A percentile compares a stretch with the other conserved stretches of the same genome.
Conservation (phyloP, 768 basidiomycete genomes). For the Clavaria fumosa region DNA sequence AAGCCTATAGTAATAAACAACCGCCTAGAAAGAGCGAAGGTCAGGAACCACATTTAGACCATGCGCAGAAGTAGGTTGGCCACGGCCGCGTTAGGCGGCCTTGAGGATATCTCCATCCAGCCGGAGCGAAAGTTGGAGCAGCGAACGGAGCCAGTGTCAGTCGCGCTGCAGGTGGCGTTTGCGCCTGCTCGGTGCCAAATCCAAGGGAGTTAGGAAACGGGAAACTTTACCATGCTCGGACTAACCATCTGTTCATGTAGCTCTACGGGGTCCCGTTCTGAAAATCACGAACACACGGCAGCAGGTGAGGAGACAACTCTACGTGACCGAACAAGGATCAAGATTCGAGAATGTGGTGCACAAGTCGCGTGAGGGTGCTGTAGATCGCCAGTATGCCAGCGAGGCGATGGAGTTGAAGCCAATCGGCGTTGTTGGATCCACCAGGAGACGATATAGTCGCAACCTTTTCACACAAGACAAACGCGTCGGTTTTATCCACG, state of each 20-base stretch:
- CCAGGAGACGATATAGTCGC: slow-evolving; percentile 28
- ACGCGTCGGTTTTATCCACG: too few relatives aligned
- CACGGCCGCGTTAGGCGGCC: slow-evolving; percentile 12
- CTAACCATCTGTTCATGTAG: too few relatives aligned
- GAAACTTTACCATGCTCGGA: too few relatives aligned
- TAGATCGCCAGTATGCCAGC: slow-evolving; percentile 35
- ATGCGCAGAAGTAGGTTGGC: slow-evolving; percentile 88
- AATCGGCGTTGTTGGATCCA: slow-evolving; percentile 33
- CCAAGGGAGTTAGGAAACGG: too few relatives aligned
- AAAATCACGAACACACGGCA: too few relatives aligned
- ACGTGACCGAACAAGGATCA: too few relatives aligned
- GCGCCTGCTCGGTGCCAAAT: slow-evolving; percentile 55
- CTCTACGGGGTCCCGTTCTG: too few relatives aligned
- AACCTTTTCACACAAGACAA: slow-evolving; percentile 29
- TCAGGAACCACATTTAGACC: slow-evolving; percentile 98
- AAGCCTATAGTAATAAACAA: slow-evolving; percentile 85
- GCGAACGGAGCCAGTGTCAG: slow-evolving; percentile 96
- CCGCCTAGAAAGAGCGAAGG: slow-evolving; percentile 65
- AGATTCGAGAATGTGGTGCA: too few relatives aligned
- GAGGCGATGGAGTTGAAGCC: slow-evolving; percentile 33
- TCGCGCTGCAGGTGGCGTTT: slow-evolving; percentile 97
- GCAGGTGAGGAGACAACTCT: too few relatives aligned
- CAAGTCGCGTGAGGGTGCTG: too few relatives aligned
- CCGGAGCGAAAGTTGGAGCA: slow-evolving; percentile 92
- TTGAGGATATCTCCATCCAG: slow-evolving; percentile 30